A percentile compares a stretch with the other conserved stretches of the same genome.
Conservation (phyloP, 768 basidiomycete species). For the Boletellus emodensis region DNA sequence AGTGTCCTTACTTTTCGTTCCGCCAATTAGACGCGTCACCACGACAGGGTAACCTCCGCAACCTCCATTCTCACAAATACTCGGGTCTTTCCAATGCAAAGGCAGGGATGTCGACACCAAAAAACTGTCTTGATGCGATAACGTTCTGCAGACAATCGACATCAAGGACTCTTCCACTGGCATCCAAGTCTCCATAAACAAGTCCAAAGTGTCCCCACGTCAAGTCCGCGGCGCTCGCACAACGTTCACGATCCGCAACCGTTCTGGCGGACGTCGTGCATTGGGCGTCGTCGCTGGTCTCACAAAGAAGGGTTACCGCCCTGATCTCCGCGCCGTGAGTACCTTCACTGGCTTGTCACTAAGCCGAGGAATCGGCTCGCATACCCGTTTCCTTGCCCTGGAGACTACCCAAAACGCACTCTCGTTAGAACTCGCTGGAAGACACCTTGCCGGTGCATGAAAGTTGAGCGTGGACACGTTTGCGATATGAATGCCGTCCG, state of each 20-base stretch:
- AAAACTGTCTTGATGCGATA: background rate
- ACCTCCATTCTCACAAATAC: conserved; percentile 89
- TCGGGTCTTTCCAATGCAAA: conserved; percentile 85
- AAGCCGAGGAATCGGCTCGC: background rate
- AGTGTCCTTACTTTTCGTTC: background rate
- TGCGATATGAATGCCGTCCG: conserved; percentile 58
- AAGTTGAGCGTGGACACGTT: conserved; percentile 92
- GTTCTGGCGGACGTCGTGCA: conserved; percentile 69
- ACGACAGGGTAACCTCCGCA: conserved; percentile 75
- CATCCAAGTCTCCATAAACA: conserved; percentile 61
- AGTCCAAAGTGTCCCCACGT: conserved; percentile 52
- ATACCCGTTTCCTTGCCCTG: conserved; percentile 1
- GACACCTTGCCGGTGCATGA: conserved; percentile 57
- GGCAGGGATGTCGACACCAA: conserved; percentile 36
- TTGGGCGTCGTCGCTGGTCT: conserved; percentile 56
- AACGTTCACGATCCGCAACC: conserved; percentile 54
- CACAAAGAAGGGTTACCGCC: conserved; percentile 69
- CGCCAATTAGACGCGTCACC: conserved; percentile 5
- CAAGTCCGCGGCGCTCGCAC: conserved; percentile 48
- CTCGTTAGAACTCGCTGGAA: conserved; percentile 93
- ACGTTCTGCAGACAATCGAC: conserved; percentile 53
- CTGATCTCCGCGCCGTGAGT: conserved; percentile 76
- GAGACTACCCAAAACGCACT: conserved; percentile 48
- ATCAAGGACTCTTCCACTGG: conserved; percentile 52
- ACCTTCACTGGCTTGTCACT: background rate